Base-by-base conservation (phyloP, 2,329 filamentous ascomycete species). In the Pseudogymnoascus sp. region DNA sequence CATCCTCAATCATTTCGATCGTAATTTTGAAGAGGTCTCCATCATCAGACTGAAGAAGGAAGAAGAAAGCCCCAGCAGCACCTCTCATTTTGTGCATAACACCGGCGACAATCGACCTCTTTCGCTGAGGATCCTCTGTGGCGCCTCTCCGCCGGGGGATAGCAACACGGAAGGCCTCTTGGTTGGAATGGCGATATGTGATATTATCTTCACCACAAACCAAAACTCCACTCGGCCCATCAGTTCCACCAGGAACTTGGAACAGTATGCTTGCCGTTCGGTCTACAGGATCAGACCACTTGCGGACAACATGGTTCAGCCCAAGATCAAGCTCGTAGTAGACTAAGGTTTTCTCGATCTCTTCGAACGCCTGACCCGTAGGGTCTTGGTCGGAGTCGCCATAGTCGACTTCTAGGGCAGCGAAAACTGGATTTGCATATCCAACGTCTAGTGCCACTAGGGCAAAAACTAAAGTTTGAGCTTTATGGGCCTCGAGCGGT, bases 271-370 rank as follows among this genome's bases (percentile, higher is more conserved):
- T 92, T 0, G 95, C 89, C 0, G 90, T 91, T 60, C 92, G 86
- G 72, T 97, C 93, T 5, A 99, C 95, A 0, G 90, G 85, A 69
- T 99, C 95, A 11, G 91, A 89, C 95, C 95, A 99, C 74, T 93
- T 96, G 64, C 93, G 87, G 18, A 99, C 92, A 38, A 99, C 95
- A 73, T 99, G 95, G 70, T 99, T 99, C 62, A 99, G 78, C 35
- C 96, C 96, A 28, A 99, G 83, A 71, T 99, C 95, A 21, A 99
- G 87, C 77, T 97, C 95, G 72, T 99, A 99, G 77, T 97, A 99
- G 0, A 97, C 93, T 28, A 99, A 80, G 68, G 90, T 86, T 64
- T 96, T 97, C 74, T 97, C 93, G 55, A 90, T 79, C 68, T 96
- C 89, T 63, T 89, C 82, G 68, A 88, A 86, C 1, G 92, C 92